These are phyloP conservation scores for Cephalotrichum gorgonifer DNA, from an alignment of 2,329 filamentous ascomycete genomes.

Conservation along the genomic window DNA sequence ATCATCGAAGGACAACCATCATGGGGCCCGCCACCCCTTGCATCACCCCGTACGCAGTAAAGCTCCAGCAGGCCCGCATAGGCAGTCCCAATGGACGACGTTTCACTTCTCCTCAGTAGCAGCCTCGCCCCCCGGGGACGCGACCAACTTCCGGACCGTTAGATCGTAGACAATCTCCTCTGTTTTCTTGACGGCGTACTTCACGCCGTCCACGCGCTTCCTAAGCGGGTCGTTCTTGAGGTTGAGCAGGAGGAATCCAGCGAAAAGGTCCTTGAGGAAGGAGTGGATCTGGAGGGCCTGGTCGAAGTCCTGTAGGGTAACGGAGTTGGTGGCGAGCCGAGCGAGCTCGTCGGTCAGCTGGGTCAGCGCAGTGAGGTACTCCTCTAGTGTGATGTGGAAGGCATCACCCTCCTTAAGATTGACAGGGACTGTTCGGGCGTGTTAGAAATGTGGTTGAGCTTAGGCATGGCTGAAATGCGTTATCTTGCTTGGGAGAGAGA, in stretches of 20 bases:
- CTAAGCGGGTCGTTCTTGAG: slow-evolving; percentile 90
- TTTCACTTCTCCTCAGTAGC: neutral
- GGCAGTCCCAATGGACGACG: too few relatives aligned
- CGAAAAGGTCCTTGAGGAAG: slow-evolving; percentile 92
- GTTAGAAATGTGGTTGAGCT: neutral
- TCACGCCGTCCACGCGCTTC: slow-evolving; percentile 83
- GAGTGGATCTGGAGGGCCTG: slow-evolving; percentile 79
- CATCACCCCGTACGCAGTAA: neutral
- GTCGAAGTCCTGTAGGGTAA: slow-evolving; percentile 80
- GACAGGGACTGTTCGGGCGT: slow-evolving; percentile 55
- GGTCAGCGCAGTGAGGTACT: slow-evolving; percentile 85
- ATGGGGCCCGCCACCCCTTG: neutral
- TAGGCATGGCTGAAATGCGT: too few relatives aligned
- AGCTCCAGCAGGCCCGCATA: neutral
- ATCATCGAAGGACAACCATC: neutral
- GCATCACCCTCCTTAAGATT: slow-evolving; percentile 83
- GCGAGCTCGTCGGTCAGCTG: slow-evolving; percentile 82
- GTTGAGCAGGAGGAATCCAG: slow-evolving; percentile 94
- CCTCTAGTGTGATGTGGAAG: slow-evolving; percentile 95
- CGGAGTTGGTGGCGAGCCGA: slow-evolving; percentile 85
- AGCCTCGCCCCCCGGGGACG: neutral
- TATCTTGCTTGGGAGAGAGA: too few relatives aligned
- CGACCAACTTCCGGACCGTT: slow-evolving; percentile 69
- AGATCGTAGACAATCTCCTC: slow-evolving; percentile 98
- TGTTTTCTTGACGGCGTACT: slow-evolving; percentile 96